A percentile compares a stretch with the other conserved stretches of the same genome.
phyloP scores from a whole-genome alignment of 2,329 filamentous ascomycete species.

The Clarireedia monteithiana region DNA sequence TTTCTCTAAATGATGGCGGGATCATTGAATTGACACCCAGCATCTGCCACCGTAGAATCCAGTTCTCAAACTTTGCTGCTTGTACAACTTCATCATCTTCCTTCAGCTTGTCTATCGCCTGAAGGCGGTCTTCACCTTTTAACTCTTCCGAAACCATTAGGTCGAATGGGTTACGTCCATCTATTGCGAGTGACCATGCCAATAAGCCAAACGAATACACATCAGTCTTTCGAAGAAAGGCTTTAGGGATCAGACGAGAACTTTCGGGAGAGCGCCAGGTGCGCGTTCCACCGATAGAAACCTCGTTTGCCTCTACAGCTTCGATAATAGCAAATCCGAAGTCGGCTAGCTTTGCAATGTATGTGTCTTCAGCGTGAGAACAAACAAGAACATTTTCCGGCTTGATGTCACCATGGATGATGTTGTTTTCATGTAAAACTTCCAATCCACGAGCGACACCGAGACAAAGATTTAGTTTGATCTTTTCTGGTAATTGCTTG shows the following conservation, averaged over 20 bases:
- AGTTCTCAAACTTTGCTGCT: not conserved
- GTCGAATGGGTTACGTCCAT: not conserved
- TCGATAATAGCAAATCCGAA: conserved; percentile 4
- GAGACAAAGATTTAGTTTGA: not conserved
- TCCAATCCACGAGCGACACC: not conserved
- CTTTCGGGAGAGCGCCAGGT: not conserved
- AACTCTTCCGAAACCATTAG: not conserved
- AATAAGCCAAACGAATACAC: conserved; percentile 1
- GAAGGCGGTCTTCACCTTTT: not conserved
- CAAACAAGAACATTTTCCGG: conserved; percentile 1
- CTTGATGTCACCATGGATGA: conserved; percentile 2
- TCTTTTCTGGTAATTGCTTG: not conserved
- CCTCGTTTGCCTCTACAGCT: not conserved
- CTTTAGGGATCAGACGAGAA: not conserved
- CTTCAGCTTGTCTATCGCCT: not conserved
- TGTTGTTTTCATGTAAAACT: not conserved
- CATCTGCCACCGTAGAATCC: not conserved
- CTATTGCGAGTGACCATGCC: not conserved
- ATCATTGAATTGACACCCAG: not conserved
- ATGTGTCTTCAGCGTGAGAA: not conserved
- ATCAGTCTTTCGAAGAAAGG: not conserved
- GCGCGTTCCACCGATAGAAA: conserved; percentile 1
- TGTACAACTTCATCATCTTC: not conserved
- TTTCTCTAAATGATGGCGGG: not conserved
- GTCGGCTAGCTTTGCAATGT: conserved; percentile 1